Percentiles rank a stretch among this genome's conserved stretches.
phyloP scores from a whole-genome alignment of 805 yeast species.

The Saccharomyces kudriavzevii region DNA sequence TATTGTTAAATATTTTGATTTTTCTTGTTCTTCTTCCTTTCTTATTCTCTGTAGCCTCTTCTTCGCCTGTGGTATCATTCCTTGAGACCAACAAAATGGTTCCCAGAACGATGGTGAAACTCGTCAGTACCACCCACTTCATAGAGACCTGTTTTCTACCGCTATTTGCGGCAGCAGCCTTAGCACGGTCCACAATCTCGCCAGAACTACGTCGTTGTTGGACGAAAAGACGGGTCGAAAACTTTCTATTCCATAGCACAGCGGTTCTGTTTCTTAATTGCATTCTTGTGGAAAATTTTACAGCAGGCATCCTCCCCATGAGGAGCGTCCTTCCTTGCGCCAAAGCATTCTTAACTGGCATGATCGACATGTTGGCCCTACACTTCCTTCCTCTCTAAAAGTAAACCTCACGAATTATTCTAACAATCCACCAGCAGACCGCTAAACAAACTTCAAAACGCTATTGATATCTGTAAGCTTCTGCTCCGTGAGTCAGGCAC shows the following conservation, averaged over 20 bases:
- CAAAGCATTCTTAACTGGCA: conserved; percentile 16
- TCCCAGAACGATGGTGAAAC: conserved; percentile 25
- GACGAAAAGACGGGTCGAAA: conserved; percentile 10
- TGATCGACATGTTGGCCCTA: conserved; percentile 3
- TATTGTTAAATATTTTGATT: conserved; percentile 31
- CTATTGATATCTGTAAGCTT: neutral
- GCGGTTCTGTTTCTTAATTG: conserved; percentile 24
- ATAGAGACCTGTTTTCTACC: conserved; percentile 4
- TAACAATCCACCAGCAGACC: neutral
- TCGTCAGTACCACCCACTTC: conserved; percentile 26
- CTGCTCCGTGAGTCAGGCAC: neutral
- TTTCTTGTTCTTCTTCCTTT: conserved; percentile 27
- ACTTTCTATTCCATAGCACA: conserved; percentile 16
- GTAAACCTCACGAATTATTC: neutral
- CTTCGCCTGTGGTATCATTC: conserved; percentile 24
- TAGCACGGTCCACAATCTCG: conserved; percentile 5
- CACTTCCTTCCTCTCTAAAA: neutral
- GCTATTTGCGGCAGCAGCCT: conserved; percentile 1
- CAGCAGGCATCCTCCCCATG: conserved; percentile 11
- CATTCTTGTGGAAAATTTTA: conserved; percentile 12
- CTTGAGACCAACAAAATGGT: conserved; percentile 17
- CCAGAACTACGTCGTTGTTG: conserved; percentile 3
- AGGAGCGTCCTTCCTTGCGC: conserved; percentile 15
- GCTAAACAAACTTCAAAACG: neutral
- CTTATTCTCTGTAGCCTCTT: conserved; percentile 17